Evolutionary conservation across 805 yeast species (phyloP).

Genomic region (Metschnikowia lunata): DNA sequence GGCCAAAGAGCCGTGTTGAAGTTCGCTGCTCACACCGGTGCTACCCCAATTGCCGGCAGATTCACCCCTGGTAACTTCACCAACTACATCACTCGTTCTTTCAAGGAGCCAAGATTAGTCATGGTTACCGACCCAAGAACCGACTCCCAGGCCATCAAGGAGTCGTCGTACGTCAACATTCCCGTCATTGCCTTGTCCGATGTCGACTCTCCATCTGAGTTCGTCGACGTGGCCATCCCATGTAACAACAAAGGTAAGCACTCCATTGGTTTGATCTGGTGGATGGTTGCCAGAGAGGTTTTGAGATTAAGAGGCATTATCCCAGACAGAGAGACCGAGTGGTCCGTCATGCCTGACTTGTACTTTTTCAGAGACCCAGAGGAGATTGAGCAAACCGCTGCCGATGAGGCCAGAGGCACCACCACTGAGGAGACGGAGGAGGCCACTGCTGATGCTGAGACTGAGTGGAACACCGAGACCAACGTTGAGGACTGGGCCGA

Average conservation of each 20-base stretch:
- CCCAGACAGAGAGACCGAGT: slow-evolving; percentile 92
- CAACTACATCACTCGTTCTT: slow-evolving; percentile 99
- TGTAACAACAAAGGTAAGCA: slow-evolving; percentile 99
- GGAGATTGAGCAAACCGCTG: slow-evolving; percentile 84
- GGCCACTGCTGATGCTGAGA: slow-evolving; percentile 54
- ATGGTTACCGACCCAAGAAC: slow-evolving; percentile 99
- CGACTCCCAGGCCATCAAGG: slow-evolving; percentile 99
- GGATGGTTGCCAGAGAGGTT: slow-evolving; percentile 98
- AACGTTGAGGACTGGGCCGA: slow-evolving; percentile 66
- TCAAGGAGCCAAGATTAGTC: slow-evolving; percentile 99
- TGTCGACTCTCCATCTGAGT: slow-evolving; percentile 97
- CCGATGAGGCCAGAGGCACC: slow-evolving; percentile 46
- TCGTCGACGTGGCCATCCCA: slow-evolving; percentile 99
- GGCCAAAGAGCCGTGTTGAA: slow-evolving; percentile 99
- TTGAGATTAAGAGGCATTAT: slow-evolving; percentile 97
- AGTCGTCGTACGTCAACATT: slow-evolving; percentile 99
- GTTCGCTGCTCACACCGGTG: slow-evolving; percentile 99
- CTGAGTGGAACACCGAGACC: slow-evolving; percentile 54
- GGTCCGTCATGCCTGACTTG: slow-evolving; percentile 99
- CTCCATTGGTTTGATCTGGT: slow-evolving; percentile 99
- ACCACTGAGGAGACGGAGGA: slow-evolving; percentile 56
- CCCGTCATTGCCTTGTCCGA: slow-evolving; percentile 99
- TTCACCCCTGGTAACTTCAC: slow-evolving; percentile 99
- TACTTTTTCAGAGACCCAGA: slow-evolving; percentile 99
- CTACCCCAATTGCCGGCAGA: slow-evolving; percentile 99